Conservation (phyloP, 2,329 filamentous ascomycete genomes). For the Capronia americana region DNA sequence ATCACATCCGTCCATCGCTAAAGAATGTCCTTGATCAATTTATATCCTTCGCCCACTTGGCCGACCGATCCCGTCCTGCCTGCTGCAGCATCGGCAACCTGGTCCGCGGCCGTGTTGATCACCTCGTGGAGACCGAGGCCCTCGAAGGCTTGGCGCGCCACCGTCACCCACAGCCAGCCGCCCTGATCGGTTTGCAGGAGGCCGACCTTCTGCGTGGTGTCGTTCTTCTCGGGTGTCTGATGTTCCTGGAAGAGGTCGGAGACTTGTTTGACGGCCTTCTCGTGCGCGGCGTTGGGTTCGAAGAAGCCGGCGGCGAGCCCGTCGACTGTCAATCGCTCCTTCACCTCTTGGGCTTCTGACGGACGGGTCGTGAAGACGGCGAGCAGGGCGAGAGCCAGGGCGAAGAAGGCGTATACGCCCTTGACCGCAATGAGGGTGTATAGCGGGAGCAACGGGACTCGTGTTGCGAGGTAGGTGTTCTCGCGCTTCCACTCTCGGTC, state of each 20-base stretch:
- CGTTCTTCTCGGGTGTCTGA: conserved; percentile 12
- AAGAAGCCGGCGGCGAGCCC: conserved; percentile 36
- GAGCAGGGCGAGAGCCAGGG: conserved; percentile 29
- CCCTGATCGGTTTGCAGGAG: conserved; percentile 29
- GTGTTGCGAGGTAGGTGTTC: conserved; percentile 32
- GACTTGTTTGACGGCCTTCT: conserved; percentile 27
- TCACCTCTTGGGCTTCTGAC: conserved; percentile 32
- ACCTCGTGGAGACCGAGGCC: conserved; percentile 5
- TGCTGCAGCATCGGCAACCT: conserved; percentile 7
- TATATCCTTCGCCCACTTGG: conserved; percentile 6
- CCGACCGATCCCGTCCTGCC: background rate
- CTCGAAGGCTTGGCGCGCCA: background rate
- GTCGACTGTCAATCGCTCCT: conserved; percentile 36
- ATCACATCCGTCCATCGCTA: background rate
- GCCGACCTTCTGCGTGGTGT: conserved; percentile 34
- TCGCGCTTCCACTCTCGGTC: conserved; percentile 29
- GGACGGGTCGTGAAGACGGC: conserved; percentile 28
- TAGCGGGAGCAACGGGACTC: conserved; percentile 29
- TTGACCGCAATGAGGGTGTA: conserved; percentile 36
- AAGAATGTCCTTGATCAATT: conserved; percentile 20
- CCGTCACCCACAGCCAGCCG: conserved; percentile 31
- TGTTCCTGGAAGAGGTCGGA: conserved; percentile 31
- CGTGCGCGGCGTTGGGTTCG: conserved; percentile 25
- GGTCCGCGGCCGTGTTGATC: background rate
- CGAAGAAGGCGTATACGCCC: conserved; percentile 33